Evolutionary conservation across 768 basidiomycete species (phyloP).

Genomic region (Amanita fuliginea): DNA sequence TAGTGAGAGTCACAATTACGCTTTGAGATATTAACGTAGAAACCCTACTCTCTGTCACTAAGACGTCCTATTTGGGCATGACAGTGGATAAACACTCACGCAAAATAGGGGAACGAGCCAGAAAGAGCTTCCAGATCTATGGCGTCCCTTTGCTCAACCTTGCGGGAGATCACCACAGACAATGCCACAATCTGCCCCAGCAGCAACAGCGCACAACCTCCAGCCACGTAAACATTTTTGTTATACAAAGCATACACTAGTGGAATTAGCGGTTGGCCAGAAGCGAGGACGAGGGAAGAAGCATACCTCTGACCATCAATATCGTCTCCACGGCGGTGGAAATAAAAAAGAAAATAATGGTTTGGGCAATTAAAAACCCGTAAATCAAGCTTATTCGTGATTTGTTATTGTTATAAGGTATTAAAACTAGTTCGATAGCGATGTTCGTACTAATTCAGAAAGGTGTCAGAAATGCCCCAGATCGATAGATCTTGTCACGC

Average conservation of each 20-base stretch:
- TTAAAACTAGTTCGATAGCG: background rate
- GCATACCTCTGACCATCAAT: slow-evolving; percentile 2
- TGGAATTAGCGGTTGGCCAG: background rate
- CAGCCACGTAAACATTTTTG: background rate
- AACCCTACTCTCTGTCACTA: background rate
- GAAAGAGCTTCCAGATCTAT: background rate
- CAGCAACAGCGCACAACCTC: background rate
- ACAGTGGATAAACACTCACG: background rate
- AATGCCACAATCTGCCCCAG: background rate
- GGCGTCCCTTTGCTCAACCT: background rate
- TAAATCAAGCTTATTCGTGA: background rate
- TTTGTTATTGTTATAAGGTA: background rate
- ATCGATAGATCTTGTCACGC: background rate
- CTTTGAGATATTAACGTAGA: slow-evolving; percentile 2
- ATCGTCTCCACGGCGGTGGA: background rate
- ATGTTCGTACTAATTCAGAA: background rate
- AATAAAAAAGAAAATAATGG: background rate
- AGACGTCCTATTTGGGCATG: background rate
- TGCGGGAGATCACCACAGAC: background rate
- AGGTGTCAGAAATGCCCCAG: background rate
- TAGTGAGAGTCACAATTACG: background rate
- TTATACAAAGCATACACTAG: slow-evolving; percentile 4
- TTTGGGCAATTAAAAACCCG: background rate
- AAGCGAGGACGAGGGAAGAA: background rate
- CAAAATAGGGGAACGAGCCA: slow-evolving; percentile 4